Evolutionary conservation across 2,329 filamentous ascomycete genomes (phyloP), one percentile per base, ranked within the genome.

Genomic region (Zalaria sp.): DNA sequence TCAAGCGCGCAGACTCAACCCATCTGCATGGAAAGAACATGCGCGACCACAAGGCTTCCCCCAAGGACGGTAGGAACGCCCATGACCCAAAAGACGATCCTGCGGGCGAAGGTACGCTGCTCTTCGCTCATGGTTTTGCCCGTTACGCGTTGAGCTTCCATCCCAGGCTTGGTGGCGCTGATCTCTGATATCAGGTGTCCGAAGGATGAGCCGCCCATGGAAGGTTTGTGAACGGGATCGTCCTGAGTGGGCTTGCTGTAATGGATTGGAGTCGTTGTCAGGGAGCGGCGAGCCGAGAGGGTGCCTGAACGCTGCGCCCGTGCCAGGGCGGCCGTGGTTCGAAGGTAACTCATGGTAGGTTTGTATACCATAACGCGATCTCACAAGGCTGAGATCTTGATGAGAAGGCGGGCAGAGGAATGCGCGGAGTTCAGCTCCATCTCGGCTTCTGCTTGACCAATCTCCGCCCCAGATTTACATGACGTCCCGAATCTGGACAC

Each of bases 131-230:
- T 54, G 3, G 52, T 52, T 28, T 49, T 45, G 5, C 50, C 52
- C 27, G 50, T 47, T 11, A 46, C 36, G 18, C 53, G 45, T 5
- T 50, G 34, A n/a, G 42, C 34, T 43, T 53, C 52, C 52, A 54
- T 56, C 3, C 51, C 52, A 25, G 51, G 49, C 37, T 48, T 47
- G n/a, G 53, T 53, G 9, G 51, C 49, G 32, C 50, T 53, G 38
- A 56, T 47, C 28, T 56, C 53, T 4, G 53, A 51, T 29, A 56
- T 45, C 5, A 56, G 37, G 37, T 55, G 52, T 5, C 51, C 53
- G 4, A 56, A 43, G 6, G 53, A 56, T 2, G 52, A 46, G 28
- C 52, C 51, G 18, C 49, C 51, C 8, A 55, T 40, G 1, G 52
- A 56, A 4, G 53, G 51, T 38, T 51, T 51, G 45, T 56, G 53